phyloP scores from a whole-genome alignment of 805 yeast genomes.

The Suhomyces tanzawaensis region DNA sequence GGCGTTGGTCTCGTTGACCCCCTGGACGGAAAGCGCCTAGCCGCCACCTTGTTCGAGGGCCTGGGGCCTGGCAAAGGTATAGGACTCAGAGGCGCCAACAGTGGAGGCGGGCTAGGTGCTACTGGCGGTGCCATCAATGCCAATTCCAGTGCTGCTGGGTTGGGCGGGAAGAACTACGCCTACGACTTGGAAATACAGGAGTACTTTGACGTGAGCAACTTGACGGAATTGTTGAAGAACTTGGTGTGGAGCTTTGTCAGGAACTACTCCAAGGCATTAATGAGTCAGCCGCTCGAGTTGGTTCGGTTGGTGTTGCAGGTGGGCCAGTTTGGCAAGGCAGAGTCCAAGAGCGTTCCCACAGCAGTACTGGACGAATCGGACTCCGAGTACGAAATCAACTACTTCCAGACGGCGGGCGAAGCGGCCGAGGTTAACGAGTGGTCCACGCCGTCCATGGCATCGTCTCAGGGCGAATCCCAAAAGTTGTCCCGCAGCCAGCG shows the following conservation, averaged over 20 bases:
- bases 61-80: slow-evolving; percentile 16
- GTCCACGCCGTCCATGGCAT: slow-evolving; percentile 1
- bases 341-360: not conserved
- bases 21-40: slow-evolving; percentile 29
- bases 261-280: slow-evolving; percentile 64
- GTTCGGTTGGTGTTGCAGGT: slow-evolving; percentile 76
- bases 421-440: slow-evolving; percentile 10
- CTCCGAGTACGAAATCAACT: slow-evolving; percentile 33
- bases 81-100: slow-evolving; percentile 12
- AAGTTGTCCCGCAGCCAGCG: not conserved
- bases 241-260: slow-evolving; percentile 60
- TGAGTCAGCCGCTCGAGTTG: slow-evolving; percentile 88
- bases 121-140: not conserved
- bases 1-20: slow-evolving; percentile 60
- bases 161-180: slow-evolving; percentile 41
- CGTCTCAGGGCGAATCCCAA: not conserved
- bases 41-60: slow-evolving; percentile 9
- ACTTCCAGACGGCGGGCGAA: slow-evolving; percentile 27
- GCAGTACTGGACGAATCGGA: slow-evolving; percentile 5
- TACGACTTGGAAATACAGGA: slow-evolving; percentile 65
- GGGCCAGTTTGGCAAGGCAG: slow-evolving; percentile 50
- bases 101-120: slow-evolving; percentile 1
- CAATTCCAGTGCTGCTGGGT: not conserved
- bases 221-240: slow-evolving; percentile 55
- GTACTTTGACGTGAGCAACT: slow-evolving; percentile 57